These are phyloP conservation scores for Luffa acutangula DNA, from an alignment of 306 rosid genomes.

Conservation along the genomic window DNA sequence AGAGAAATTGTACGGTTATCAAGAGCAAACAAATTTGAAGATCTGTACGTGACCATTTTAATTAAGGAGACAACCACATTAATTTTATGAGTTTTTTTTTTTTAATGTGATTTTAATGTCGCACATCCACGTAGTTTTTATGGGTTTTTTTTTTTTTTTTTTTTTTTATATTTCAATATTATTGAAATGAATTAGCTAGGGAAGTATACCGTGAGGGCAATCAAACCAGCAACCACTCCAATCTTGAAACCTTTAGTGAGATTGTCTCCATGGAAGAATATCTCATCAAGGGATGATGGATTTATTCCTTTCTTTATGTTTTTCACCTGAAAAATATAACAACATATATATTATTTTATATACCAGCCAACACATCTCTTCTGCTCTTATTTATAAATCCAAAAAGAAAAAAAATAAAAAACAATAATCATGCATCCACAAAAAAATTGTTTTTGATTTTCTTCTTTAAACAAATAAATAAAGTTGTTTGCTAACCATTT, in stretches of 20 bases:
- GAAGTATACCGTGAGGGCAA: slow-evolving; percentile 58
- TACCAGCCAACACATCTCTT: not conserved
- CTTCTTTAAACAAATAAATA: not conserved
- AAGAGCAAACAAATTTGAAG: no score
- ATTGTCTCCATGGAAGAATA: slow-evolving; percentile 52
- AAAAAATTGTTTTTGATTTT: not conserved
- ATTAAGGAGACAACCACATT: no score
- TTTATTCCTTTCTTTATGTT: slow-evolving; percentile 47
- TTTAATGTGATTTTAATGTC: not conserved
- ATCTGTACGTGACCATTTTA: no score
- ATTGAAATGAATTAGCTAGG: not conserved
- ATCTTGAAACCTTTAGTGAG: slow-evolving; percentile 43
- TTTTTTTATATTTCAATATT: no score
- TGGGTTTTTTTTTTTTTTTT: no score
- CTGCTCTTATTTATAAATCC: not conserved
- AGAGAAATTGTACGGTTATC: no score
- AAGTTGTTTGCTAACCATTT: no score
- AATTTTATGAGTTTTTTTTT: no score
- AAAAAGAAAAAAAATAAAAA: not conserved
- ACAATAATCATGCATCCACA: not conserved
- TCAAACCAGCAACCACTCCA: slow-evolving; percentile 51
- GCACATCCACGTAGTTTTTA: no score
- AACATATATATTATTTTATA: not conserved
- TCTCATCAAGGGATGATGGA: slow-evolving; percentile 44
- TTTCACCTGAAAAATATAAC: slow-evolving; percentile 35